Percentiles rank a stretch among this genome's conserved stretches.
phyloP scores from a whole-genome alignment of 768 basidiomycete species.

The Leccinum boreale region DNA sequence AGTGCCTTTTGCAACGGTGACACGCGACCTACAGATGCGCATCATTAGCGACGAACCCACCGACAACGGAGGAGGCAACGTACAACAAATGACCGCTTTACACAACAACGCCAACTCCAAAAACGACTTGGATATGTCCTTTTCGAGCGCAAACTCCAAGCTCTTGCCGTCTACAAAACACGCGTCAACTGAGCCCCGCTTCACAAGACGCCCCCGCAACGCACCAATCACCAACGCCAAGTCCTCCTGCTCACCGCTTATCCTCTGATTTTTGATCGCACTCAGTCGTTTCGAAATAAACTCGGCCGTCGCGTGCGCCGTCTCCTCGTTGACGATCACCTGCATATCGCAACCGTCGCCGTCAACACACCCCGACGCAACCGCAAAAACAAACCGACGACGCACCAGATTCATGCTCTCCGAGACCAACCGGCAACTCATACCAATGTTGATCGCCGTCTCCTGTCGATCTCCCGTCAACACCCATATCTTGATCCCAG shows the following conservation, averaged over 20 bases:
- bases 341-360: constrained; percentile 26
- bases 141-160: constrained; percentile 87
- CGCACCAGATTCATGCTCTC: constrained; percentile 96
- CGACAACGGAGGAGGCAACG: background rate
- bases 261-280: constrained; percentile 92
- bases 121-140: constrained; percentile 85
- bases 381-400: background rate
- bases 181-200: background rate
- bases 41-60: background rate
- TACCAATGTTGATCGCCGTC: constrained; percentile 98
- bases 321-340: constrained; percentile 95
- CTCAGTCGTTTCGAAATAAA: constrained; percentile 85
- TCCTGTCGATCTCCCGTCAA: constrained; percentile 98
- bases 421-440: constrained; percentile 94
- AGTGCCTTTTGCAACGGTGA: constrained; percentile 97
- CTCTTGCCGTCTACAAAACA: constrained; percentile 84
- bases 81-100: constrained; percentile 98
- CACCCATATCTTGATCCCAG: constrained; percentile 99
- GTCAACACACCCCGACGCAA: background rate
- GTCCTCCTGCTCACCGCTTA: constrained; percentile 89
- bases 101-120: constrained; percentile 96
- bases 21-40: constrained; percentile 62
- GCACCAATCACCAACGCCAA: constrained; percentile 91
- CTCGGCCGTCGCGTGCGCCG: constrained; percentile 73
- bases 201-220: constrained; percentile 11